phyloP scores from a whole-genome alignment of 257 asterid genomes.

The Penstemon barbatus region DNA sequence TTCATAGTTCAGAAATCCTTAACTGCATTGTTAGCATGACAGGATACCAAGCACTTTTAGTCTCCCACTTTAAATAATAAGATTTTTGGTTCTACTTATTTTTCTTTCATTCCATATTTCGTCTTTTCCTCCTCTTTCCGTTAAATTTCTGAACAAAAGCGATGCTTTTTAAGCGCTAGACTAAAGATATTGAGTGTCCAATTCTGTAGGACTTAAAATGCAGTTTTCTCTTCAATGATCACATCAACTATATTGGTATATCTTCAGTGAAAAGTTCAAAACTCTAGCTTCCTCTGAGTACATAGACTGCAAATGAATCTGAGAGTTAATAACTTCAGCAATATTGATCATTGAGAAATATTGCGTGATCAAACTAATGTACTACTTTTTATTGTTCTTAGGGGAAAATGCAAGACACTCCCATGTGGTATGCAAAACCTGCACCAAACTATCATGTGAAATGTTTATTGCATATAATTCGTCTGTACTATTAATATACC shows the following conservation, averaged over 20 bases:
- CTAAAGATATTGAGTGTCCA: no score
- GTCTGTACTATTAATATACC: no score
- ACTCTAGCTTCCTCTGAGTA: background rate
- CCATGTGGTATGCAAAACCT: no score
- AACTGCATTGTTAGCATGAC: no score
- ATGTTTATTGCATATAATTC: conserved; percentile 1
- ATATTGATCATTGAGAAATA: conserved; percentile 20
- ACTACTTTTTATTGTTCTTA: background rate
- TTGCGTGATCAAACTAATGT: background rate
- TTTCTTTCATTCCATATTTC: background rate
- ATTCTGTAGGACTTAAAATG: no score
- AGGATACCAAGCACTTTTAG: no score
- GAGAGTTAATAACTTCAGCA: background rate
- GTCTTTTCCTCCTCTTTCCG: background rate
- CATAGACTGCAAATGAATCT: conserved; percentile 8
- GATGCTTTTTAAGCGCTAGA: no score
- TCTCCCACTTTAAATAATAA: no score
- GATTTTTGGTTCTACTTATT: no score
- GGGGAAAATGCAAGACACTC: background rate
- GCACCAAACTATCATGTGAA: no score
- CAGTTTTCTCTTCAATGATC: background rate
- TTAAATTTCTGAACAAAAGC: no score
- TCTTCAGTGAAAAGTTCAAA: background rate
- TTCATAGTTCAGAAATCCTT: background rate
- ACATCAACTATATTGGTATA: background rate